A percentile compares a stretch with the other conserved stretches of the same genome.
These are phyloP conservation scores for Exophiala mesophila DNA, from an alignment of 2,329 filamentous ascomycete species.

Conservation along the genomic window DNA sequence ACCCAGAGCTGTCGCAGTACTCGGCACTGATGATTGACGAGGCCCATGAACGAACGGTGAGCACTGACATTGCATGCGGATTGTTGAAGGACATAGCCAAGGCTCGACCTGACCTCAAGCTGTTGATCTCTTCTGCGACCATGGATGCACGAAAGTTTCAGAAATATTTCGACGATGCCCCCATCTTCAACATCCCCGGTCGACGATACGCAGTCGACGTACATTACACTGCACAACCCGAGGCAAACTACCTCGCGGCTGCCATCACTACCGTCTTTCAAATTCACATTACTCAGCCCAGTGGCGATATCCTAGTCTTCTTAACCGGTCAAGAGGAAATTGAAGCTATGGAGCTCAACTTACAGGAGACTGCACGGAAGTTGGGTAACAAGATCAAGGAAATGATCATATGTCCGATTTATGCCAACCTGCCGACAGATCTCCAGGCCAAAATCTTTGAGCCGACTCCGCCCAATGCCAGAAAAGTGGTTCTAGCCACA, in stretches of 20 bases:
- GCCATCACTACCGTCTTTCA: conserved; percentile 92
- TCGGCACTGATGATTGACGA: conserved; percentile 94
- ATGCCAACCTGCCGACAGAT: conserved; percentile 86
- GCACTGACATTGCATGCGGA: conserved; percentile 84
- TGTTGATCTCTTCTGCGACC: conserved; percentile 90
- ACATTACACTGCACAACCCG: conserved; percentile 82
- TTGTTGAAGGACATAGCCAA: conserved; percentile 83
- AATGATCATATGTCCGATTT: conserved; percentile 87
- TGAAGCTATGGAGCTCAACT: conserved; percentile 74
- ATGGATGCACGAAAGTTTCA: conserved; percentile 93
- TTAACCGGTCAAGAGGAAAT: conserved; percentile 96
- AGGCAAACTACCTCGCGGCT: conserved; percentile 88
- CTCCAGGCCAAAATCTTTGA: conserved; percentile 92
- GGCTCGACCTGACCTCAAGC: conserved; percentile 76
- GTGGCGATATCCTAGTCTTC: conserved; percentile 91
- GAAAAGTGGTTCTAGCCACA: conserved; percentile 90
- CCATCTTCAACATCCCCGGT: conserved; percentile 92
- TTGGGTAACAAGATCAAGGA: conserved; percentile 79
- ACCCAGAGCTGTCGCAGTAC: conserved; percentile 77
- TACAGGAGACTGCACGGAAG: conserved; percentile 81
- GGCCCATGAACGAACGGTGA: conserved; percentile 87
- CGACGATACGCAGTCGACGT: conserved; percentile 85
- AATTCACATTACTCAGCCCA: conserved; percentile 78
- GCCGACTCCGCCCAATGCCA: conserved; percentile 74
- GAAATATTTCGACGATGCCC: conserved; percentile 83